These are phyloP conservation scores for maize (Zea mays) DNA, from an alignment of 176 grass and related monocot species.

Conservation along the genomic window DNA sequence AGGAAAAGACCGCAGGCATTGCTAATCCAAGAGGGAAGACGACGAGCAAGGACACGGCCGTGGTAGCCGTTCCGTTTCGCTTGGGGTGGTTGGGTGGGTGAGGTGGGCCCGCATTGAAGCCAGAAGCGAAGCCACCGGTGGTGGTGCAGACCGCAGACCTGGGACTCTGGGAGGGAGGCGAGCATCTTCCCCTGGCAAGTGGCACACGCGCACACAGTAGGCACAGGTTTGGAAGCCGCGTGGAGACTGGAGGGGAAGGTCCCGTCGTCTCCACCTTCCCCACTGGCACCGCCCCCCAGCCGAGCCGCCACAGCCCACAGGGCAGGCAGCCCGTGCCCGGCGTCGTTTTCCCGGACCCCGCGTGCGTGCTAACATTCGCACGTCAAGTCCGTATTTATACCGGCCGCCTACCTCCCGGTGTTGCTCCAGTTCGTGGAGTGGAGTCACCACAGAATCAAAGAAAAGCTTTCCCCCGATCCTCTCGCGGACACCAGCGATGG, in stretches of 20 bases:
- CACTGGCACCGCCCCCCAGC: too few relatives aligned
- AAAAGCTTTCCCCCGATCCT: background rate
- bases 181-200: background rate
- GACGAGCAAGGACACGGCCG: background rate
- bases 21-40: background rate
- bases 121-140: background rate
- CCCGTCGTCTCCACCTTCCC: background rate
- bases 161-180: too few relatives aligned
- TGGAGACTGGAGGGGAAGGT: too few relatives aligned
- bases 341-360: too few relatives aligned
- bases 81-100: background rate
- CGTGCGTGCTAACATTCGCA: too few relatives aligned
- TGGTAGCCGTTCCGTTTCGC: background rate
- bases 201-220: too few relatives aligned
- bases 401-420: background rate
- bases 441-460: background rate
- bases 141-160: too few relatives aligned
- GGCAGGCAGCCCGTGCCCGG: too few relatives aligned
- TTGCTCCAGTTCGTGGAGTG: background rate
- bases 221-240: too few relatives aligned
- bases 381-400: background rate
- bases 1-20: background rate
- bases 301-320: too few relatives aligned
- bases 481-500: conserved; percentile 32
- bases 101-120: background rate